These are phyloP conservation scores for Avena eriantha DNA, from an alignment of 176 grass and related monocot species.

Conservation along the genomic window DNA sequence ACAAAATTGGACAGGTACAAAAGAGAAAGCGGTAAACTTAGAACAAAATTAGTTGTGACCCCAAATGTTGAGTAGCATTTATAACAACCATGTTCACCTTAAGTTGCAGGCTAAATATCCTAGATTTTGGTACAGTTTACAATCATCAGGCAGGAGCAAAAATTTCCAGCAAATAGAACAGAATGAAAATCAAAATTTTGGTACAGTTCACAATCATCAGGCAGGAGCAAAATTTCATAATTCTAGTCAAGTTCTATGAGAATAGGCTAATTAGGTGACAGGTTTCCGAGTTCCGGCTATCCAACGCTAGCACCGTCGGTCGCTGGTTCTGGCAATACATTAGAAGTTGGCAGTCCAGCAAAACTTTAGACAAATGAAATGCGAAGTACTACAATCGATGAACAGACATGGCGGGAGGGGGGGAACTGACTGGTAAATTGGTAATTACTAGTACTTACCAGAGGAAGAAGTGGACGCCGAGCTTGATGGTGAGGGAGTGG, in stretches of 20 bases:
- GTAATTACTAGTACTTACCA: slow-evolving; percentile 47
- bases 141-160: not conserved
- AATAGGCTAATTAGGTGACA: not conserved
- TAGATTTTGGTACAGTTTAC: not conserved
- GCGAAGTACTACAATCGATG: not conserved
- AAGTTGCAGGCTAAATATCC: not conserved
- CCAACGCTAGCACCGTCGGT: not conserved
- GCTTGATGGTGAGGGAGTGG: slow-evolving; percentile 78
- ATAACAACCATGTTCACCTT: slow-evolving; percentile 6
- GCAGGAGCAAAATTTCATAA: not conserved
- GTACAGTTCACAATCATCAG: not conserved
- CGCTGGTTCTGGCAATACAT: not conserved
- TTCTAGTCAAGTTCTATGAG: not conserved
- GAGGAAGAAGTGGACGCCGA: slow-evolving; percentile 84
- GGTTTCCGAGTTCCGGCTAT: not conserved
- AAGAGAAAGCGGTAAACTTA: not conserved
- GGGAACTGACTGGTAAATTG: not conserved
- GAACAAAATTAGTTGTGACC: not conserved
- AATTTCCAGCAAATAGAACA: not conserved
- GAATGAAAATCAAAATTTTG: not conserved
- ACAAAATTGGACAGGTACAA: not conserved
- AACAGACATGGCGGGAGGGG: not conserved
- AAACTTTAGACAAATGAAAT: not conserved
- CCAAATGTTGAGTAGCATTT: not conserved
- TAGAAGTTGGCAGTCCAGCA: slow-evolving; percentile 4